Evolutionary conservation across 768 basidiomycete genomes (phyloP).

Genomic region (Coprinopsis cinerea): DNA sequence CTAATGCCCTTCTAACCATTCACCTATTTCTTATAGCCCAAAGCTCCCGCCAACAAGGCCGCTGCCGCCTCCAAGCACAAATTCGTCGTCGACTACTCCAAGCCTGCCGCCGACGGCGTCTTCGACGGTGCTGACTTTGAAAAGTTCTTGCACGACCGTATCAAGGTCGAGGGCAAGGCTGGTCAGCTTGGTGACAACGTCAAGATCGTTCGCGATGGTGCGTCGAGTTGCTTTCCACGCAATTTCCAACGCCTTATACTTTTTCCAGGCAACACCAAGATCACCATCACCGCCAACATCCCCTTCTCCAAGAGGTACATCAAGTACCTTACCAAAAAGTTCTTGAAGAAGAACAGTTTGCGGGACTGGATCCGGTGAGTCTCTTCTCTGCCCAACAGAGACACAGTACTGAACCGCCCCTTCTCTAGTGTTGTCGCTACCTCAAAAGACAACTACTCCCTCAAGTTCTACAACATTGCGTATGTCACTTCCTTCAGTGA

Average conservation of each 20-base stretch:
- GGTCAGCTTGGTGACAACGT: constrained; percentile 89
- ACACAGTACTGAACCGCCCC: constrained; percentile 8
- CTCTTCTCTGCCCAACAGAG: not conserved
- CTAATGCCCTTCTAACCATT: constrained; percentile 45
- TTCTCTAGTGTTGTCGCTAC: constrained; percentile 77
- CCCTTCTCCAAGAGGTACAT: constrained; percentile 96
- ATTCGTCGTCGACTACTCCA: constrained; percentile 77
- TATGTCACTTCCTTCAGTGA: constrained; percentile 22
- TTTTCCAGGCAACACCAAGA: constrained; percentile 62
- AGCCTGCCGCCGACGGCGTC: constrained; percentile 58
- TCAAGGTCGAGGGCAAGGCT: constrained; percentile 89
- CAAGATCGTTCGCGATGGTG: constrained; percentile 84
- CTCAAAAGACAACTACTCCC: constrained; percentile 88
- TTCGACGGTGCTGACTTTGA: constrained; percentile 59
- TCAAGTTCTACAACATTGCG: constrained; percentile 91
- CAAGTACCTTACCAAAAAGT: constrained; percentile 99
- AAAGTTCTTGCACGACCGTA: constrained; percentile 91
- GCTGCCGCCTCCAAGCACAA: constrained; percentile 56
- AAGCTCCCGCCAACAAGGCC: constrained; percentile 49
- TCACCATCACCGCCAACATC: constrained; percentile 80
- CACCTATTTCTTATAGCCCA: constrained; percentile 49
- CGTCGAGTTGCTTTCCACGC: constrained; percentile 18
- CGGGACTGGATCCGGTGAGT: constrained; percentile 92
- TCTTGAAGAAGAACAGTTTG: constrained; percentile 94
- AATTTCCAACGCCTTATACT: not conserved